These are phyloP conservation scores for Ophiostoma ips DNA, from an alignment of 2,329 filamentous ascomycete species.

Conservation along the genomic window DNA sequence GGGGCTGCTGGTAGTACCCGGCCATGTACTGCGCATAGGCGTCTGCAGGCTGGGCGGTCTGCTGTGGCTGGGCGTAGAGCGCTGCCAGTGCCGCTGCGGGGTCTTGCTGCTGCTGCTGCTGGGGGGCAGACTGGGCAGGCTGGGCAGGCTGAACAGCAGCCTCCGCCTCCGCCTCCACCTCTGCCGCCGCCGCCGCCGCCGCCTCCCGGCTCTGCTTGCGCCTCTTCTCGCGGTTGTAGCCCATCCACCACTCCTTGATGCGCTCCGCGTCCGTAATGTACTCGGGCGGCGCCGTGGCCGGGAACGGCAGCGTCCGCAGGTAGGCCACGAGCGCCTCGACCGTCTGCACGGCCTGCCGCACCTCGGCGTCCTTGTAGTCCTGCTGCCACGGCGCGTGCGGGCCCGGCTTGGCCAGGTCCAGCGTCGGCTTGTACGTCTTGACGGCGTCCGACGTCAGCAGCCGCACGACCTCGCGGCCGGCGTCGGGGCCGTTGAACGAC, in stretches of 20 bases:
- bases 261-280: slow-evolving; percentile 35
- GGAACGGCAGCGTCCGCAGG: slow-evolving; percentile 33
- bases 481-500: slow-evolving; percentile 16
- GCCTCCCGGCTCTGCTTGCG: slow-evolving; percentile 21
- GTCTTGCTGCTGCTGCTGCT: slow-evolving; percentile 15
- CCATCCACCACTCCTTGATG: slow-evolving; percentile 38
- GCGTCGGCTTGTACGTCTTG: slow-evolving; percentile 28
- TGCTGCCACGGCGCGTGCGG: slow-evolving; percentile 16
- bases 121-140: not conserved
- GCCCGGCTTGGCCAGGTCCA: slow-evolving; percentile 24
- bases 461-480: slow-evolving; percentile 26
- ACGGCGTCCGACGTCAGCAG: slow-evolving; percentile 31
- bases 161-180: not conserved
- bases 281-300: slow-evolving; percentile 36
- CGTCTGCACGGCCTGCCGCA: slow-evolving; percentile 28
- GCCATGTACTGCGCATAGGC: slow-evolving; percentile 24
- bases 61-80: slow-evolving; percentile 26
- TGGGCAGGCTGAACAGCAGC: not conserved
- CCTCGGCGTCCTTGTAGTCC: slow-evolving; percentile 27
- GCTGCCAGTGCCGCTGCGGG: slow-evolving; percentile 24
- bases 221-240: slow-evolving; percentile 25
- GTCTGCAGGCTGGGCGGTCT: slow-evolving; percentile 14
- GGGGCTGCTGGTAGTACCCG: slow-evolving; percentile 16
- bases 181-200: slow-evolving; percentile 20
- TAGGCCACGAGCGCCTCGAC: slow-evolving; percentile 29